Evolutionary conservation across 345 rosid genomes (phyloP), one percentile per base, ranked within the genome.

Genomic region (Citrus unshiu): DNA sequence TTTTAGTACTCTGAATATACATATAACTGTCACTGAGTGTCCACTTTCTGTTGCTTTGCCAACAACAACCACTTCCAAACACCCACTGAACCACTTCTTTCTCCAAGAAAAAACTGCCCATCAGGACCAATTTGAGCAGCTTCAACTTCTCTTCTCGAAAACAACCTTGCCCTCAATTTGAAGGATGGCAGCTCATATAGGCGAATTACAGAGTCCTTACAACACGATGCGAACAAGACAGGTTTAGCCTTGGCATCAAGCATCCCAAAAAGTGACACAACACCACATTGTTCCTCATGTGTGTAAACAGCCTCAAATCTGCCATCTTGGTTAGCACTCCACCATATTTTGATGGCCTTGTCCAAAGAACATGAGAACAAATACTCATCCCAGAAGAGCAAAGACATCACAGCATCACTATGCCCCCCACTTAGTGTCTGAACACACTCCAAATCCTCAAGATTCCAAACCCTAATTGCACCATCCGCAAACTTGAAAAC

Each of bases 251-350:
- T 4, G 9, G 40, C 74, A 70, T 51, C 40, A 51, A 32, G 18
- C 81, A 78, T 75, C 37, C 81, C 81, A 22, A 54, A 73, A 21
- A 82, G 6, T 18, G 59, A 51, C 6, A 78, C 27, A 27, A 74
- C 58, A 29, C 79, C 68, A 10, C 32, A 29, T 7, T 24, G 66
- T 24, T 82, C 84, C 34, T 66, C 18, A n/a, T 37, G 76, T 19
- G 74, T 63, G 57, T 82, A 73, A 12, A 62, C 61, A 9, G 5
- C 70, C 21, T 78, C 84, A 37, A 78, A 40, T 9, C 8, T 40
- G 4, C 78, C 76, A 1, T 16, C 75, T 27, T 73, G 24, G 14
- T 64, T 54, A 7, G 59, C 63, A 24, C 59, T 40, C 46, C 59
- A 79, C 66, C 82, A 82, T 7, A 69, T 65, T 61, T 63, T 70